Base-by-base conservation (phyloP, 1,284 basidiomycete species). In the Sporisorium reilianum region DNA sequence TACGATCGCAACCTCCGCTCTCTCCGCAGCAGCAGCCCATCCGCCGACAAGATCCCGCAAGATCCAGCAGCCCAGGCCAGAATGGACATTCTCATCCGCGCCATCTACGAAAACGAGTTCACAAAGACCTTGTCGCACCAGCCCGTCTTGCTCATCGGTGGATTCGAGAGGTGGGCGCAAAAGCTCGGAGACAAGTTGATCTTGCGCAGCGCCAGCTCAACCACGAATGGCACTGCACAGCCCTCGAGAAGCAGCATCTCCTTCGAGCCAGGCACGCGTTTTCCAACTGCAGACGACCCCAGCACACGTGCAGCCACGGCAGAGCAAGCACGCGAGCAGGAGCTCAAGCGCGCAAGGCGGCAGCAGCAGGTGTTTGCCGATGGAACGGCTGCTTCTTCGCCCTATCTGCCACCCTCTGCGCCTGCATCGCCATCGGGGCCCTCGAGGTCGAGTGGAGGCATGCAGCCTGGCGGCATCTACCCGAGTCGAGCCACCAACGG, bases 91-190 rank as follows among this genome's bases (percentile, higher is more conserved):
- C 52, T 80, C 22, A 61, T 75, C 30, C 41, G 58, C 2, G 79
- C 79, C 25, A 77, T 81, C 60, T 80, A 79, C 52, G 80, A 81
- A 53, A 74, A 67, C 54, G 80, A 80, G 54, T 81, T 77, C 30
- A 20, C 41, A 14, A 76, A 75, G 61, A 62, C 85, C 59, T 86
- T 97, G 40, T 90, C 91, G 79, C 88, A 92, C 45, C 89, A 90
- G 72, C 95, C 96, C 0, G 90, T 94, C 81, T 85, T 97, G 66
- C 88, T 99, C 20, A 87, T 92, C 9, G 96, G 96, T 1, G 96
- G 96, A 1, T 87, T 94, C 57, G 89, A 91, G 46, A 91, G 90
- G 0, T 99, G 95, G 95, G 89, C 88, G 75, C 87, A 87, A 58
- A 89, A 91, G 56, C 87, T 92, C 55, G 89, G 89, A 0, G 88